These are phyloP conservation scores for Kodamaea kakaduensis DNA, from an alignment of 805 yeast genomes.

Conservation along the genomic window DNA sequence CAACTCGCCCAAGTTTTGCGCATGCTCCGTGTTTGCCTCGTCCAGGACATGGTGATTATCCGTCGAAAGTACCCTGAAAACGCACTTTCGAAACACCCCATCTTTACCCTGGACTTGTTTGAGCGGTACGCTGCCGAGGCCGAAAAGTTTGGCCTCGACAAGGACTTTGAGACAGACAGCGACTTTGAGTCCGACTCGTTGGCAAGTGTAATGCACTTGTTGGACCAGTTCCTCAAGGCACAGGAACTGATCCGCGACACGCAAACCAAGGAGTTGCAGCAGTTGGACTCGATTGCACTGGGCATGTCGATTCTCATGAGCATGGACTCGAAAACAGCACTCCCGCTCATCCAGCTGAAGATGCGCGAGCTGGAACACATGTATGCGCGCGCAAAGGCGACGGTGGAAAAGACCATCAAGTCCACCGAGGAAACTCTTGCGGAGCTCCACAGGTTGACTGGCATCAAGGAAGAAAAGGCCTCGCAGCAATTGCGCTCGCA, in stretches of 20 bases:
- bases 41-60: slow-evolving; percentile 30
- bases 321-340: slow-evolving; percentile 1
- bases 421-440: not conserved
- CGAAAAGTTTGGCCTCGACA: slow-evolving; percentile 1
- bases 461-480: not conserved
- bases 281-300: not conserved
- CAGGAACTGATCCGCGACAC: not conserved
- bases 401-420: slow-evolving; percentile 1
- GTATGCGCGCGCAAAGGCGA: not conserved
- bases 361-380: slow-evolving; percentile 1
- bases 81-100: slow-evolving; percentile 22
- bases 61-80: slow-evolving; percentile 20
- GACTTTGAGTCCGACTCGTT: not conserved
- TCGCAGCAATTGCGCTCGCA: too few species aligned
- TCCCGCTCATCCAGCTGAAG: slow-evolving; percentile 3
- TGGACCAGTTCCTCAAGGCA: not conserved
- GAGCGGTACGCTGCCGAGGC: slow-evolving; percentile 2
- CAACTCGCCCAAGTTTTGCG: slow-evolving; percentile 13
- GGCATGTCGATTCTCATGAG: slow-evolving; percentile 2
- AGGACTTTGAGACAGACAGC: slow-evolving; percentile 1
- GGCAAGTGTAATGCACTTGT: not conserved
- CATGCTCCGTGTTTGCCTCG: slow-evolving; percentile 20
- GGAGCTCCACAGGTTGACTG: not conserved
- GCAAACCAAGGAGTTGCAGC: slow-evolving; percentile 1
- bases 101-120: slow-evolving; percentile 16